Percentiles rank a stretch among this genome's conserved stretches.
Evolutionary conservation across 1,139 yeast genomes (phyloP).

Genomic region (Yamadazyma jaroonii): DNA sequence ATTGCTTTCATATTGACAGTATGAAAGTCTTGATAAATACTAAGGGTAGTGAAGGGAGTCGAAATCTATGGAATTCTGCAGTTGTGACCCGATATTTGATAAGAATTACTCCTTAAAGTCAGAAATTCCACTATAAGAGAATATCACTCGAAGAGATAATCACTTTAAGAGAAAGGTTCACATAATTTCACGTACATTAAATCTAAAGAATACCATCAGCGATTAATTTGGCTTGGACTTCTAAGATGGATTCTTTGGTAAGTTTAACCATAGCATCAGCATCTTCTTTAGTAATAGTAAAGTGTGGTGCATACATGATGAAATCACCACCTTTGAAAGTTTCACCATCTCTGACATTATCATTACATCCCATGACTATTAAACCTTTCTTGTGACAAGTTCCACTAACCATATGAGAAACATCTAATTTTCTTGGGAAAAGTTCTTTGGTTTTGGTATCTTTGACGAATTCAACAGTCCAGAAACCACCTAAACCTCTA

Average conservation of each 20-base stretch:
- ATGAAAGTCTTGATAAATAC: too few species aligned
- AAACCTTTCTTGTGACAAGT: conserved; percentile 42
- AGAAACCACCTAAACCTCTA: conserved; percentile 62
- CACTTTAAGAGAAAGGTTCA: too few species aligned
- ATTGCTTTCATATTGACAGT: too few species aligned
- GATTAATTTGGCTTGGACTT: conserved; percentile 10
- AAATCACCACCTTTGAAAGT: conserved; percentile 40
- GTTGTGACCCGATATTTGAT: too few species aligned
- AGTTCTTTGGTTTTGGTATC: conserved; percentile 48
- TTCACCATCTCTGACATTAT: conserved; percentile 19
- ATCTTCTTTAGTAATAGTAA: conserved; percentile 42
- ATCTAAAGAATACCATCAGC: conserved; percentile 8
- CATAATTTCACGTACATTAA: too few species aligned
- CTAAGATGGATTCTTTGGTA: conserved; percentile 9
- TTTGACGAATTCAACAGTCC: conserved; percentile 57
- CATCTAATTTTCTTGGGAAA: conserved; percentile 30
- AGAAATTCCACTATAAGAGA: too few species aligned
- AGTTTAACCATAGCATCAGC: conserved; percentile 38
- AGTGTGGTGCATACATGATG: conserved; percentile 50
- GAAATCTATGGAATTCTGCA: too few species aligned
- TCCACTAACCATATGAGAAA: conserved; percentile 32
- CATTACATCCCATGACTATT: conserved; percentile 43
- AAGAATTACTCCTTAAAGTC: too few species aligned
- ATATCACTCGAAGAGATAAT: too few species aligned
- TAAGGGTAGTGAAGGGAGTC: too few species aligned